phyloP scores from a whole-genome alignment of 2,329 filamentous ascomycete species.

The Westerdykella ornata region DNA sequence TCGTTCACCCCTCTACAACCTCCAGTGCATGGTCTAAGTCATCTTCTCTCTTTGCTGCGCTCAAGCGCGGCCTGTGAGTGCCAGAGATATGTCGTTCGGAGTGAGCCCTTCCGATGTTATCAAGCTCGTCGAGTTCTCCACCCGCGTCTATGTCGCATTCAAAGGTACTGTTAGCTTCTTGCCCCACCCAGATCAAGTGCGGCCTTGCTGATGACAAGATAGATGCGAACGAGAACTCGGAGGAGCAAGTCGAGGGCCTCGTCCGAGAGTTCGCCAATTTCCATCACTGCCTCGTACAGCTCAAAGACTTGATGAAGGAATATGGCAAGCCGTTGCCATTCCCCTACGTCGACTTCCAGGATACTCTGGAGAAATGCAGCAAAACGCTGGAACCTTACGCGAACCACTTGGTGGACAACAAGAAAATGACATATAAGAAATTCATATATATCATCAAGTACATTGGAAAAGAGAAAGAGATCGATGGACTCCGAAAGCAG shows the following conservation, averaged over 20 bases:
- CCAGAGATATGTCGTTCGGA: conserved; percentile 25
- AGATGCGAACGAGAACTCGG: conserved; percentile 33
- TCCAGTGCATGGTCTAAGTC: conserved; percentile 19
- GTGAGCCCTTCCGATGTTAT: conserved; percentile 27
- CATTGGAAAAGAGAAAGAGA: conserved; percentile 31
- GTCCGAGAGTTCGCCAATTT: conserved; percentile 28
- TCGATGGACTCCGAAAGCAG: conserved; percentile 23
- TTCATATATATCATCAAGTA: conserved; percentile 27
- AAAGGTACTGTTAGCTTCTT: conserved; percentile 26
- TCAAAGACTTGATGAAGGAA: conserved; percentile 28
- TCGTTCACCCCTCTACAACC: neutral
- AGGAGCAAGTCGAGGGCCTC: conserved; percentile 27
- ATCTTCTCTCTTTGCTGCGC: conserved; percentile 12
- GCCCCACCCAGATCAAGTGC: neutral
- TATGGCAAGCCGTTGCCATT: conserved; percentile 29
- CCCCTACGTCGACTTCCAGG: conserved; percentile 24
- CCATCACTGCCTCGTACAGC: conserved; percentile 21
- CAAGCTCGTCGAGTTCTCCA: conserved; percentile 28
- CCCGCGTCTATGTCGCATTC: conserved; percentile 29
- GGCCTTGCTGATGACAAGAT: conserved; percentile 6
- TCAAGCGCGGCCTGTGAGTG: conserved; percentile 20
- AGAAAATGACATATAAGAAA: conserved; percentile 27
- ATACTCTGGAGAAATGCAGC: conserved; percentile 26
- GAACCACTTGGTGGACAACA: conserved; percentile 25
- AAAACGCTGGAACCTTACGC: conserved; percentile 25